Evolutionary conservation across 2,329 filamentous ascomycete genomes (phyloP).

Genomic region (Talaromyces sp.): DNA sequence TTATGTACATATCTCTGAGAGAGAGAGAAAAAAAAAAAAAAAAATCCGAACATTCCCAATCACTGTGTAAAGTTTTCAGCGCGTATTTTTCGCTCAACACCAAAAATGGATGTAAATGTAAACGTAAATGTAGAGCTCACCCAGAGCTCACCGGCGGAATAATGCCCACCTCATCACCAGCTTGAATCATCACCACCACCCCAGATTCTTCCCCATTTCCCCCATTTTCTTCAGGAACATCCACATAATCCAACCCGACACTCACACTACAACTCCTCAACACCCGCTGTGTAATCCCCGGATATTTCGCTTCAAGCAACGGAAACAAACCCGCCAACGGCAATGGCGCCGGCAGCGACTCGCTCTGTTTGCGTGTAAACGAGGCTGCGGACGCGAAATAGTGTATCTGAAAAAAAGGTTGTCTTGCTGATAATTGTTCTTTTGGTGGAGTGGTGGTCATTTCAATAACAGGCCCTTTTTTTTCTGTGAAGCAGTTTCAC

Average conservation of each 20-base stretch:
- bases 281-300: constrained; percentile 37
- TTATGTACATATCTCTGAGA: not conserved
- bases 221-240: constrained; percentile 19
- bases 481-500: not conserved
- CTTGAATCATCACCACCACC: constrained; percentile 25
- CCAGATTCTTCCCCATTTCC: constrained; percentile 14
- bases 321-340: constrained; percentile 34
- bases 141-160: constrained; percentile 47
- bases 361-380: constrained; percentile 37
- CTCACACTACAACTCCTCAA: constrained; percentile 38
- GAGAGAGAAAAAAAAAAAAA: not conserved
- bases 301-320: constrained; percentile 36
- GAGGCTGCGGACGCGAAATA: constrained; percentile 43
- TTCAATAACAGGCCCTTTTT: not conserved
- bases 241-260: constrained; percentile 42
- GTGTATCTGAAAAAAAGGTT: constrained; percentile 41
- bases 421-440: not conserved
- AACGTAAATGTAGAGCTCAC: constrained; percentile 14
- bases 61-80: not conserved
- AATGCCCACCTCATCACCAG: constrained; percentile 41
- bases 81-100: not conserved
- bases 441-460: not conserved
- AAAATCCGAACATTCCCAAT: not conserved
- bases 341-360: constrained; percentile 37
- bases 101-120: not conserved